Evolutionary conservation across 164 flowering plant genomes (phyloP).

Genomic region (Kingdonia uniflora): DNA sequence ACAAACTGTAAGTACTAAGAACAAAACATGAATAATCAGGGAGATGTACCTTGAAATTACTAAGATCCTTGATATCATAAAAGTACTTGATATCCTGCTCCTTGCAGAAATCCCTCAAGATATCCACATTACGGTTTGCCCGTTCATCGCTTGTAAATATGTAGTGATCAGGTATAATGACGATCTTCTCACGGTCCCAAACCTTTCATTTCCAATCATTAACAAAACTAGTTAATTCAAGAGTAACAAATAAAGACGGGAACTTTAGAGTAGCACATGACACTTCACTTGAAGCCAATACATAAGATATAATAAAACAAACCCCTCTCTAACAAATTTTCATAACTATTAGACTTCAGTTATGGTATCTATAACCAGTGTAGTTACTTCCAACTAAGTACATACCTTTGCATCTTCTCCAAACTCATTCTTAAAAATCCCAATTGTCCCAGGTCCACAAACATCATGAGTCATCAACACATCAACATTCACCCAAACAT

Average conservation of each 20-base stretch:
- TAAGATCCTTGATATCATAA: slow-evolving; percentile 86
- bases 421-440: slow-evolving; percentile 87
- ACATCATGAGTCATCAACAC: slow-evolving; percentile 98
- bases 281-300: too few species aligned
- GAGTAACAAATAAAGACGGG: too few species aligned
- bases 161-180: slow-evolving; percentile 93
- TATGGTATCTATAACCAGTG: too few species aligned
- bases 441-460: slow-evolving; percentile 89
- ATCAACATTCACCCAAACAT: slow-evolving; percentile 95
- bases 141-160: slow-evolving; percentile 91
- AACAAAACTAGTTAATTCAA: not conserved
- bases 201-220: slow-evolving; percentile 38
- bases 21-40: not conserved
- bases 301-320: too few species aligned
- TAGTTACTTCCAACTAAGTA: too few species aligned
- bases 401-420: slow-evolving; percentile 88
- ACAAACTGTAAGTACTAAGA: not conserved
- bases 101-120: slow-evolving; percentile 73
- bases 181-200: slow-evolving; percentile 97
- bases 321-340: too few species aligned
- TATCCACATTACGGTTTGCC: slow-evolving; percentile 96
- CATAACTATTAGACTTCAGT: too few species aligned
- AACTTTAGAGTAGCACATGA: too few species aligned
- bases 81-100: slow-evolving; percentile 96
- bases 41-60: slow-evolving; percentile 66